Percentiles rank a stretch among this genome's conserved stretches.
Evolutionary conservation across 345 rosid species (phyloP).

Genomic region (Abelmoschus esculentus): DNA sequence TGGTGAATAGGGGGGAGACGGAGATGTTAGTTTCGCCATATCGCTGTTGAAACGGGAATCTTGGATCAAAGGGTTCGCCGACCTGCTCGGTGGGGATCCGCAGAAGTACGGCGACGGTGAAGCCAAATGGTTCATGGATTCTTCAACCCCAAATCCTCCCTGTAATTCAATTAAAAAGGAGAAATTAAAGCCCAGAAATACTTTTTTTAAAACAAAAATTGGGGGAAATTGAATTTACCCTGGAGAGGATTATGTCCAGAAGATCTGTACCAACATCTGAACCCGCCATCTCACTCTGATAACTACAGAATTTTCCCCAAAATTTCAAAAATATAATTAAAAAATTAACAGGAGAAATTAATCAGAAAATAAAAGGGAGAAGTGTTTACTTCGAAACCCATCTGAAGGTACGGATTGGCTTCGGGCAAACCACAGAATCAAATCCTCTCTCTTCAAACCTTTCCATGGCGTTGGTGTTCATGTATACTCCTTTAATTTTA

Average conservation of each 20-base stretch:
- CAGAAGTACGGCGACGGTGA: constrained; percentile 60
- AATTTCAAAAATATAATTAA: too few species aligned
- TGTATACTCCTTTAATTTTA: constrained; percentile 14
- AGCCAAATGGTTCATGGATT: constrained; percentile 20
- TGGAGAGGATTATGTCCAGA: constrained; percentile 48
- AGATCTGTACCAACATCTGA: constrained; percentile 54
- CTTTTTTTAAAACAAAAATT: neutral
- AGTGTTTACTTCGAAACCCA: constrained; percentile 22
- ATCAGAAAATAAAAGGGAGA: neutral
- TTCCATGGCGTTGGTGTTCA: constrained; percentile 31
- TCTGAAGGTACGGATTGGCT: constrained; percentile 32
- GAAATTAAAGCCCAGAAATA: neutral
- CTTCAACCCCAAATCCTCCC: constrained; percentile 39
- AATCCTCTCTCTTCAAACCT: constrained; percentile 32
- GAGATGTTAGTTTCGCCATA: constrained; percentile 19
- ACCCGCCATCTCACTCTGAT: constrained; percentile 40
- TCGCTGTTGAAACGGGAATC: constrained; percentile 55
- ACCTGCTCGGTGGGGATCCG: constrained; percentile 71
- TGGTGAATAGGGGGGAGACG: constrained; percentile 28
- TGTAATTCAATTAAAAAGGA: constrained; percentile 4
- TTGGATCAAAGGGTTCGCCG: constrained; percentile 58
- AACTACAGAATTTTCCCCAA: constrained; percentile 11
- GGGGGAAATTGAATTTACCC: constrained; percentile 26
- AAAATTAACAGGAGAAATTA: neutral
- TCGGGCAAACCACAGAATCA: constrained; percentile 51